Base-by-base conservation (phyloP, 768 basidiomycete species). In the Boletus reticulatus region DNA sequence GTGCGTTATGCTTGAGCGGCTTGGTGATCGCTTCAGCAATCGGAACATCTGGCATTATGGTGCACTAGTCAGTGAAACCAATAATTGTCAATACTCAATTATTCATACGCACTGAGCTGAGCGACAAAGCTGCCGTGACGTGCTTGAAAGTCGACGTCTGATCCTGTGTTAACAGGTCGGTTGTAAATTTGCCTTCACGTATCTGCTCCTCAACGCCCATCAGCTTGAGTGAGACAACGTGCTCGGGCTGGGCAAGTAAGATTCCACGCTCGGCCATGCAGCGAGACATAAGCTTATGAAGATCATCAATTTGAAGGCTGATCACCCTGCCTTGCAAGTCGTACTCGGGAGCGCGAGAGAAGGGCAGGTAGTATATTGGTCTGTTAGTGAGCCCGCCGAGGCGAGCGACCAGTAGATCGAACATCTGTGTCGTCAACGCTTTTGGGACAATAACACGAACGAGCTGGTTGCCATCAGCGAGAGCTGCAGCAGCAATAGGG, bases 151-250 rank as follows among this genome's bases (percentile, higher is more conserved):
- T 31, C 6, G 29, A n/a, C 11, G 6, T 6, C 4, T 29, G 4
- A 29, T 17, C 6, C 27, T n/a, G n/a, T 7, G 11, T 29, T 3
- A 12, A 45, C 44, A 9, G 32, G 22, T 50, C 27, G 2, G 64
- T 56, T 22, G 48, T 48, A 7, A 53, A 9, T 13, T 39, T 27
- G 10, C 22, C 3, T 32, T 12, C 4, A 22, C 20, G 32, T 13
- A 72, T 50, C n/a, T 65, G 59, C 38, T 52, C 56, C 36, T 81
- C 74, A 9, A 81, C 57, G 0, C 69, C 67, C 74, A 75, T 75
- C 31, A 82, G 65, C 52, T 74, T 70, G 54, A 76, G 77, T 0
- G 81, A 82, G 16, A n/a, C 39, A n/a, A 19, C 19, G 3, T 41
- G 39, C 39, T 41, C 39, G 14, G 39, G 39, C n/a, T 41, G 39